Base-by-base conservation (phyloP, 768 basidiomycete genomes). In the Lactarius tabidus region DNA sequence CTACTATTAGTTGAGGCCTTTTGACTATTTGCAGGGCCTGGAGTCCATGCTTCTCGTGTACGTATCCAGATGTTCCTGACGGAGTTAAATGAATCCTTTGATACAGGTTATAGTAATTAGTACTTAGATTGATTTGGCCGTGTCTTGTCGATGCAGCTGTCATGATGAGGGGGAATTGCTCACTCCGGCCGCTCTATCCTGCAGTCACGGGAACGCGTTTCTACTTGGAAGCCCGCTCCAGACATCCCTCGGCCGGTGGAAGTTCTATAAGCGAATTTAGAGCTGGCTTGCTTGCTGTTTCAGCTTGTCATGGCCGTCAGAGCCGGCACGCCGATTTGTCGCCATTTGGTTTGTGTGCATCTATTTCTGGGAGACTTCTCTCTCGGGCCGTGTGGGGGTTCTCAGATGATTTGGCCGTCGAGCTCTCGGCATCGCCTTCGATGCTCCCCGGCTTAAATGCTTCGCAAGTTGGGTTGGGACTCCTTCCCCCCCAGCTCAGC, bases 401-500 rank as follows among this genome's bases (percentile, higher is more conserved):
- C 41, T 59, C 43, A 33, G 20, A 48, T 43, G 29, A 35, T 29
- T 45, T 59, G n/a, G 23, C 15, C 2, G 45, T 54, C 7, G 12
- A 48, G 2, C 18, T 48, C 29, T 45, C 43, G 58, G 43, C 58
- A 59, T 48, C 3, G 15, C 14, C n/a, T 29, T 35, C 23, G 31
- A 12, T 48, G 23, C 58, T 15, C 58, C 2, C 58, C n/a, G 14
- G 29, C 33, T 59, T 59, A 59, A 59, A 59, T n/a, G 58, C 58
- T 59, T 6, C 6, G 20, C 1, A 18, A 3, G 8, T 29, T 17
- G 8, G 3, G 18, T 17, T 33, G 33, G 33, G 33, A 4, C 18
- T n/a, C 9, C 28, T 29, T 41, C 18, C 3, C 41, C 28, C 57
- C 39, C 41, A 20, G 15, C 28, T 33, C 33, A 33, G 8, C 33